Evolutionary conservation across 371 early-diverging fungal genomes (phyloP).

Genomic region (Mucor ambiguus): DNA sequence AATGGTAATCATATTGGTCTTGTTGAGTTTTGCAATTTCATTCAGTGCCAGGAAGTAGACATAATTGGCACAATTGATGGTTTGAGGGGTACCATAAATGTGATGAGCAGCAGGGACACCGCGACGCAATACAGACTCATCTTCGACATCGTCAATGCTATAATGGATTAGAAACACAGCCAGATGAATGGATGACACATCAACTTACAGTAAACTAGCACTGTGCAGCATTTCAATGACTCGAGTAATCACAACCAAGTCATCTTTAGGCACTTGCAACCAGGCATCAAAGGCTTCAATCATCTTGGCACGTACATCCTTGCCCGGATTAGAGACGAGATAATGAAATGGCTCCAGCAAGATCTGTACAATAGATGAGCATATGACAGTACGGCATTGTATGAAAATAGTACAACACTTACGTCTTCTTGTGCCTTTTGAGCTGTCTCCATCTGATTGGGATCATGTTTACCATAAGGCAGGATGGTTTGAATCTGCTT

Average conservation of each 20-base stretch:
- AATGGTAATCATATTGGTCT: conserved; percentile 72
- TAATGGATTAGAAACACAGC: neutral
- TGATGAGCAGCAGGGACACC: conserved; percentile 96
- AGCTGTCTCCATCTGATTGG: conserved; percentile 5
- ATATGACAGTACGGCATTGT: neutral
- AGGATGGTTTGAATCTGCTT: conserved; percentile 15
- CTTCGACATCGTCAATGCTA: conserved; percentile 96
- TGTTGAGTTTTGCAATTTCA: conserved; percentile 69
- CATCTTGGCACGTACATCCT: conserved; percentile 88
- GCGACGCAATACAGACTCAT: conserved; percentile 85
- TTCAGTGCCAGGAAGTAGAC: conserved; percentile 92
- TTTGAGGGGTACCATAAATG: conserved; percentile 89
- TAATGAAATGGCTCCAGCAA: conserved; percentile 87
- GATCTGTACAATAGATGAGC: conserved; percentile 34
- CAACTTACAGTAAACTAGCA: conserved; percentile 84
- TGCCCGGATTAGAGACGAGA: conserved; percentile 83
- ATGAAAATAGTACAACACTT: neutral
- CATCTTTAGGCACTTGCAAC: conserved; percentile 76
- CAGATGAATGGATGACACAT: neutral
- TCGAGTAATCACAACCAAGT: conserved; percentile 74
- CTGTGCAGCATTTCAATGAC: conserved; percentile 95
- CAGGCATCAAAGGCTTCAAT: conserved; percentile 90
- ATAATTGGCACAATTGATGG: conserved; percentile 95
- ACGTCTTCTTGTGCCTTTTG: conserved; percentile 25
- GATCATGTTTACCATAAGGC: conserved; percentile 21